phyloP scores from a whole-genome alignment of 441 rosid genomes.

The Adansonia grandidieri region DNA sequence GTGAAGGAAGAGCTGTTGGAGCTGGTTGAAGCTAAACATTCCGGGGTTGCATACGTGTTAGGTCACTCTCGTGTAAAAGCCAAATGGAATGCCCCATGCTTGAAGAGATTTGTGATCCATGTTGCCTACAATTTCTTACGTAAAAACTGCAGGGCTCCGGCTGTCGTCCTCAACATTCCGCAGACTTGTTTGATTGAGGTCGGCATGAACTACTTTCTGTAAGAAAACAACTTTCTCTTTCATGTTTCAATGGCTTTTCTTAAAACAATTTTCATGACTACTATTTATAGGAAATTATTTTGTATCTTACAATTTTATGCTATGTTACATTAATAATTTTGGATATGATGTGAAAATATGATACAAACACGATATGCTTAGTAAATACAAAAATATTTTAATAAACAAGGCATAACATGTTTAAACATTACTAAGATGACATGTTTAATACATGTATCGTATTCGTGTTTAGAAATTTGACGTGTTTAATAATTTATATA shows the following conservation, averaged over 20 bases:
- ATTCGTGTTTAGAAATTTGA: not conserved
- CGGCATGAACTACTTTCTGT: constrained; percentile 79
- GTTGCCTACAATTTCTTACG: constrained; percentile 74
- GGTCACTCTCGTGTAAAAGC: constrained; percentile 77
- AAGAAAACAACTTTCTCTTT: constrained; percentile 12
- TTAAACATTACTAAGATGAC: too few species aligned
- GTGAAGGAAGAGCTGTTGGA: constrained; percentile 76
- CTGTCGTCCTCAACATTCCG: constrained; percentile 77
- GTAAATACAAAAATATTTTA: not conserved
- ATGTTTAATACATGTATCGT: too few species aligned
- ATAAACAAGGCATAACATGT: not conserved
- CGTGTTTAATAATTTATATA: too few species aligned
- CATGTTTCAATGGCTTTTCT: not conserved
- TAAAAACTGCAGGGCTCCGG: constrained; percentile 77
- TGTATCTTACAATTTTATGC: not conserved
- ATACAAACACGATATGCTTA: too few species aligned
- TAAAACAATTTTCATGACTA: not conserved
- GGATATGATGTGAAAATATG: too few species aligned
- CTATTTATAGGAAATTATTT: not conserved
- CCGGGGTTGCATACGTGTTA: constrained; percentile 71
- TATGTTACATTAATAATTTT: not conserved
- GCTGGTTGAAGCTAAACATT: constrained; percentile 74
- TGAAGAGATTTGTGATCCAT: constrained; percentile 69
- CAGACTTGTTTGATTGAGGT: constrained; percentile 83
- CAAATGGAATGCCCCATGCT: constrained; percentile 64